A percentile compares a stretch with the other conserved stretches of the same genome.
Conservation (phyloP, 345 rosid species). For the Rhodamnia rubescens region DNA sequence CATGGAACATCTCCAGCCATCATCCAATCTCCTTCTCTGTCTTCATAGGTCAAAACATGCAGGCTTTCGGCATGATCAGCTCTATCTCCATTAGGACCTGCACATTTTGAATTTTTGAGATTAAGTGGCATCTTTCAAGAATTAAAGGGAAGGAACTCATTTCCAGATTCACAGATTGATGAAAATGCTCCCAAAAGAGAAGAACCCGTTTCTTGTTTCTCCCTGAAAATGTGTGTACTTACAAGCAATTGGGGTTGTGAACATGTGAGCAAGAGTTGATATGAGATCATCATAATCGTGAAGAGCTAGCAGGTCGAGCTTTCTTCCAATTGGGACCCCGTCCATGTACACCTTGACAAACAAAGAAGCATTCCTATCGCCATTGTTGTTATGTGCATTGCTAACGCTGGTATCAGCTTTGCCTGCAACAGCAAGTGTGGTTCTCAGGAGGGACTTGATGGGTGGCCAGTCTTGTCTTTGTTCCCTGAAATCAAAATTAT, state of each 20-base stretch:
- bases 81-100: constrained; percentile 3
- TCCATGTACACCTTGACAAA: constrained; percentile 65
- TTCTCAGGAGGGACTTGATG: constrained; percentile 17
- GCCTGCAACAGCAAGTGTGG: constrained; percentile 8
- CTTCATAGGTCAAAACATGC: constrained; percentile 43
- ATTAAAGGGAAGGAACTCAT: neutral
- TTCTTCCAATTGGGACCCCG: constrained; percentile 58
- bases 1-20: constrained; percentile 64
- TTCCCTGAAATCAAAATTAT: neutral
- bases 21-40: constrained; percentile 61
- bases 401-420: neutral
- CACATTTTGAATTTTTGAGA: neutral
- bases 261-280: constrained; percentile 22
- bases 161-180: neutral
- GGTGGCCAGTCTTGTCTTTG: constrained; percentile 21
- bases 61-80: neutral
- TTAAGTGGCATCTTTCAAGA: neutral
- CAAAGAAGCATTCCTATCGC: constrained; percentile 1
- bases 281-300: constrained; percentile 22
- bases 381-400: neutral
- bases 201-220: neutral
- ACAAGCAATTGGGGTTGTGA: constrained; percentile 24
- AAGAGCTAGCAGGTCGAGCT: constrained; percentile 41
- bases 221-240: constrained; percentile 1
- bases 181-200: neutral